Evolutionary conservation across 768 basidiomycete species (phyloP).

Genomic region (Hypholoma sublateritium): DNA sequence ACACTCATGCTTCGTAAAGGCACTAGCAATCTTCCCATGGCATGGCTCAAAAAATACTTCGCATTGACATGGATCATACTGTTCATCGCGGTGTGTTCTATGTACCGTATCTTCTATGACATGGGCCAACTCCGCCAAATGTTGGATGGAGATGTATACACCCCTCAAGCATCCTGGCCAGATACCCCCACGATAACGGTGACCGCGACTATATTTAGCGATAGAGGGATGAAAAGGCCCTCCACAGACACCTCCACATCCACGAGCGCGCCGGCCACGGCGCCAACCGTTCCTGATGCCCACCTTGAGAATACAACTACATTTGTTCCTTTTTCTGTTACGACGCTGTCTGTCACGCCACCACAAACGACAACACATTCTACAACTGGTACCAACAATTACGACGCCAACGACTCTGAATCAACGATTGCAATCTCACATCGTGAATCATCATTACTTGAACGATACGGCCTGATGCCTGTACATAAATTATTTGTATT

Average conservation of each 20-base stretch:
- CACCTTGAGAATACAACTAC: neutral
- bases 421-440: conserved; percentile 7
- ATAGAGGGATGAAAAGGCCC: conserved; percentile 19
- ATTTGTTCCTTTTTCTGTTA: conserved; percentile 4
- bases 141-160: conserved; percentile 23
- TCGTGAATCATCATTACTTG: conserved; percentile 16
- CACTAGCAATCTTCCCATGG: conserved; percentile 8
- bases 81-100: conserved; percentile 23
- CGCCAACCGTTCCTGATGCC: neutral
- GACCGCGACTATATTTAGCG: conserved; percentile 37
- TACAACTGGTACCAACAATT: neutral
- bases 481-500: conserved; percentile 30
- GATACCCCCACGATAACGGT: conserved; percentile 35
- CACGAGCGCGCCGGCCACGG: neutral
- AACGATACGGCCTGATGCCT: conserved; percentile 28
- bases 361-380: neutral
- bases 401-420: conserved; percentile 2
- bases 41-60: conserved; percentile 18
- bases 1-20: conserved; percentile 33
- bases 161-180: conserved; percentile 17
- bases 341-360: neutral
- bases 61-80: conserved; percentile 30
- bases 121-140: conserved; percentile 25
- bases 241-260: conserved; percentile 10
- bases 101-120: conserved; percentile 27